Base-by-base conservation (phyloP, 352 stramenopile genomes). In the Globisporangium parvum region DNA sequence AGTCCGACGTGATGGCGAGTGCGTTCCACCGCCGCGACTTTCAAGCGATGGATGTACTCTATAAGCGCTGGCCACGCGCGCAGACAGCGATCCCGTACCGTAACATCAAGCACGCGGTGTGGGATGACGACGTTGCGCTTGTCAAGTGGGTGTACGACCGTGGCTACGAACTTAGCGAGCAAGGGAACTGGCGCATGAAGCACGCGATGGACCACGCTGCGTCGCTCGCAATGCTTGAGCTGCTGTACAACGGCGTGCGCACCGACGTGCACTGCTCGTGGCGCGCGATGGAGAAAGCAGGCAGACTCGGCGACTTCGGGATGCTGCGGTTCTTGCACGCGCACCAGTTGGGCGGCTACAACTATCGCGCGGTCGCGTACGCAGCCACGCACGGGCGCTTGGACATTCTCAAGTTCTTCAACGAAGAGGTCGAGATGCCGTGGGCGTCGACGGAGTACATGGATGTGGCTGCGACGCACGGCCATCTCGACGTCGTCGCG, bases 201-300 rank as follows among this genome's bases (percentile, higher is more conserved):
- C n/a, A 37, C 23, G 23, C 15, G 6, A 51, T 51, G 46, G 46
- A 51, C 46, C 46, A 51, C 23, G 46, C 46, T 21, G 46, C 46
- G 26, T 51, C 46, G 46, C 46, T 51, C 46, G 46, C 28, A 24
- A 51, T 51, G 46, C 24, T 51, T 12, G 46, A 51, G 46, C 9
- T 51, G 12, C 20, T 51, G 23, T 12, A 35, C 23, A 51, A 18
- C 14, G 46, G 46, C 23, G 11, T 8, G 24, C 23, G 23, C 23
- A 41, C 37, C 8, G 46, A 39, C 6, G 14, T 51, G 8, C 8
- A 11, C 23, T 51, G 23, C 23, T 33, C 46, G 23, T 21, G 11
- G 44, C 44, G 44, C 20, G 21, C 21, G 8, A 33, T 49, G 20
- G 3, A 49, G 17, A 49, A 49, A 28, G 46, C 46, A 12, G 46